A percentile compares a stretch with the other conserved stretches of the same genome.
These are phyloP conservation scores for Haplosporangium sp. DNA, from an alignment of 371 early-diverging fungal genomes.

Conservation along the genomic window DNA sequence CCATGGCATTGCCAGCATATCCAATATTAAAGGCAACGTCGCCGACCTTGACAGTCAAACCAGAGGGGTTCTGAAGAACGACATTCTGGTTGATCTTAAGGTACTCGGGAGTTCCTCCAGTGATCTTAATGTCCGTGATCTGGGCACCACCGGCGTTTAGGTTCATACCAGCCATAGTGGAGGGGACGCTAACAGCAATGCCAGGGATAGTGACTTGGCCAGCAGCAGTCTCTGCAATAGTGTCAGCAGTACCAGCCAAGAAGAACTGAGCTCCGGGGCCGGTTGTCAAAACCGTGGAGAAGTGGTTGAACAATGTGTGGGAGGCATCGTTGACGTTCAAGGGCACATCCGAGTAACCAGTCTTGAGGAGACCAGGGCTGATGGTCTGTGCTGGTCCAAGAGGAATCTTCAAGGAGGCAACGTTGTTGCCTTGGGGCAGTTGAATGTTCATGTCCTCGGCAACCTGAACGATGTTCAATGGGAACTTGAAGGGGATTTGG, in stretches of 20 bases:
- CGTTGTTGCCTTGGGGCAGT: conserved; percentile 46
- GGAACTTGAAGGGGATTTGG: conserved; percentile 69
- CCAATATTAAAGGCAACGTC: conserved; percentile 60
- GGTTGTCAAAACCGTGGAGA: conserved; percentile 61
- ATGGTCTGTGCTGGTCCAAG: conserved; percentile 58
- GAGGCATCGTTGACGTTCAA: conserved; percentile 54
- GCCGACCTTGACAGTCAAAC: conserved; percentile 64
- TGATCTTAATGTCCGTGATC: conserved; percentile 58
- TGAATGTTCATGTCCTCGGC: conserved; percentile 59
- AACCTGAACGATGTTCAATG: conserved; percentile 59
- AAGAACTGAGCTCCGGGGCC: conserved; percentile 59
- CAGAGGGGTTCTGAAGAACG: conserved; percentile 65
- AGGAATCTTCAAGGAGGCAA: conserved; percentile 62
- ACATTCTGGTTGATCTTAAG: conserved; percentile 57
- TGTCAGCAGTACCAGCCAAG: conserved; percentile 62
- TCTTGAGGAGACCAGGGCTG: conserved; percentile 56
- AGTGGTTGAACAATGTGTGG: conserved; percentile 57
- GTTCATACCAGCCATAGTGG: conserved; percentile 62
- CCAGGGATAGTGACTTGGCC: conserved; percentile 62
- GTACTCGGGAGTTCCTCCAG: conserved; percentile 59
- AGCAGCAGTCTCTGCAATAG: conserved; percentile 64
- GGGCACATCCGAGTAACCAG: conserved; percentile 56
- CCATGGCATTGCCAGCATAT: conserved; percentile 57
- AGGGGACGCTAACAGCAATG: conserved; percentile 60
- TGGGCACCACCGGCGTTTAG: conserved; percentile 56